Conservation (phyloP, 176 grass and related monocot genomes). For the Paspalum notatum region DNA sequence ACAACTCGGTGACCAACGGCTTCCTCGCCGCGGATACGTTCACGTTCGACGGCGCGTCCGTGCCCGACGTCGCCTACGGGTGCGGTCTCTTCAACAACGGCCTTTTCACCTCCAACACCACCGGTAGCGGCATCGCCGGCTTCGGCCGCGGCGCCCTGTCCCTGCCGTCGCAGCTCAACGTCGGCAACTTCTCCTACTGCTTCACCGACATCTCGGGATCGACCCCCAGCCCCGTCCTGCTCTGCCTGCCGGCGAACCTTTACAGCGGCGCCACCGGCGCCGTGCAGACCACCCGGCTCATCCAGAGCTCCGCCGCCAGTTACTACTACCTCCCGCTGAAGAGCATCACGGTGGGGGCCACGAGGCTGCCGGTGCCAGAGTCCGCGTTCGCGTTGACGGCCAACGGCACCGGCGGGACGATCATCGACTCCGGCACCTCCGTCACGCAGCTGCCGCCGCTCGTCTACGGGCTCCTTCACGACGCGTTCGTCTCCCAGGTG, state of each 20-base stretch:
- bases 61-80: conserved; percentile 40
- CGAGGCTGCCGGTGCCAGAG: conserved; percentile 35
- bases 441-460: conserved; percentile 26
- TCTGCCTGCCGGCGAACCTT: conserved; percentile 39
- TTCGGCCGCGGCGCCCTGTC: conserved; percentile 43
- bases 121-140: conserved; percentile 43
- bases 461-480: conserved; percentile 29
- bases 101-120: conserved; percentile 30
- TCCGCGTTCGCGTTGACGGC: conserved; percentile 20
- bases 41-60: neutral
- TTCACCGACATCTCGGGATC: conserved; percentile 40
- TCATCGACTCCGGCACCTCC: conserved; percentile 55
- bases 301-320: neutral
- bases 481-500: conserved; percentile 39
- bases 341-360: conserved; percentile 49
- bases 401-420: conserved; percentile 44
- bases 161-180: conserved; percentile 52
- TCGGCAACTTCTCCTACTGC: conserved; percentile 54
- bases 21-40: conserved; percentile 35
- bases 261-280: neutral
- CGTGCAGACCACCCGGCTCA: conserved; percentile 37
- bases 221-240: conserved; percentile 33
- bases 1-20: conserved; percentile 33
- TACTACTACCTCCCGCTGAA: conserved; percentile 44
- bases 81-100: conserved; percentile 41